These are phyloP conservation scores for Linnemannia hyalina DNA, from an alignment of 192 early-diverging fungal species.

Conservation along the genomic window DNA sequence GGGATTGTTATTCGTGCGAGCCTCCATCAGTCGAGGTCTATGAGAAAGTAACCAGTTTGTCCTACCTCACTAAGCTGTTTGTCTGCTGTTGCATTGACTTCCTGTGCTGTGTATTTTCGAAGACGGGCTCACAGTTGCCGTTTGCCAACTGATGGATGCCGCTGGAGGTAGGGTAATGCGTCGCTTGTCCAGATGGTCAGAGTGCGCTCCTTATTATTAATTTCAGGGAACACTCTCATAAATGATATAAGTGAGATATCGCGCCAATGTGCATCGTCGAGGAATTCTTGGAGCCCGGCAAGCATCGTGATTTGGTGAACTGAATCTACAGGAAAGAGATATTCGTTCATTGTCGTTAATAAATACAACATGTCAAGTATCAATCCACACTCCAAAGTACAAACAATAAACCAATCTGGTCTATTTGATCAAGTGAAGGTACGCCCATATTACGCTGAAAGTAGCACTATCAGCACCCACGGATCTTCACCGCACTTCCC, in stretches of 20 bases:
- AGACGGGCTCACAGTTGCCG: background rate
- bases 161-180: slow-evolving; percentile 14
- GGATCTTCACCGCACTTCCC: slow-evolving; percentile 15
- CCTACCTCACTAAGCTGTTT: too few species aligned
- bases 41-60: too few species aligned
- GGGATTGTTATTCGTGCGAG: too few species aligned
- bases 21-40: too few species aligned
- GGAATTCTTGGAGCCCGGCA: background rate
- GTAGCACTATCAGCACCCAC: slow-evolving; percentile 20
- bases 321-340: background rate
- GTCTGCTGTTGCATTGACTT: background rate
- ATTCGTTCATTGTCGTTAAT: too few species aligned
- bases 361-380: too few species aligned
- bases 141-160: slow-evolving; percentile 5
- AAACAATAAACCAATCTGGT: too few species aligned
- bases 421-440: slow-evolving; percentile 25
- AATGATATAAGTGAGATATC: slow-evolving; percentile 17
- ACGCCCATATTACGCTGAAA: slow-evolving; percentile 27
- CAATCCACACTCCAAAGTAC: too few species aligned
- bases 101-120: too few species aligned
- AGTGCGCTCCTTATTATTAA: slow-evolving; percentile 16
- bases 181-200: slow-evolving; percentile 11
- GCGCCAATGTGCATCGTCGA: slow-evolving; percentile 9
- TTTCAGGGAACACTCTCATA: slow-evolving; percentile 15
- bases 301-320: slow-evolving; percentile 1